Base-by-base conservation (phyloP, 2,329 filamentous ascomycete genomes). In the Fusarium sp. region DNA sequence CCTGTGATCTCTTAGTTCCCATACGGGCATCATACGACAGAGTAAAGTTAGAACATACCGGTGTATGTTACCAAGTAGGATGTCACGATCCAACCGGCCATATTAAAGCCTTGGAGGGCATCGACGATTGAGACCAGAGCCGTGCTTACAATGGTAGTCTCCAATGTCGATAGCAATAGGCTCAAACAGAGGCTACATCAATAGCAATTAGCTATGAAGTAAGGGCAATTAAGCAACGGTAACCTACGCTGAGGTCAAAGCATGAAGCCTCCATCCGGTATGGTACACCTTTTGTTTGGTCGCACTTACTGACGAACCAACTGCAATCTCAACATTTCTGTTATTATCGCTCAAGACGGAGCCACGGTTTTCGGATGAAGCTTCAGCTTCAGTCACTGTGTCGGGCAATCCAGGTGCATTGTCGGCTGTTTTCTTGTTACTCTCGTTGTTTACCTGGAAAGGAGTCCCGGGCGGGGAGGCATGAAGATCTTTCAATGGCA, bases 121-220 rank as follows among this genome's bases (percentile, higher is more conserved):
- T 82, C 80, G 6, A 79, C 82, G 39, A 87, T 86, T 28, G 84
- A 82, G 1, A 87, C 82, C 1, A 88, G 77, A 13, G 86, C 83
- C 1, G 86, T 87, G 77, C 83, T 85, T n/a, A 88, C 85, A 31
- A 87, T 87, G 8, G 85, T 86, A 13, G 82, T 85, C 65, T 88
- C 86, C 7, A 86, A 77, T 2, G 82, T 83, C 2, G 85, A 83
- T 6, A 88, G 79, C 42, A 87, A 39, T 2, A 73, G 30, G 30
- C 65, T 66, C 36, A 66, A 50, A 16, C 65, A 68, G 0, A 66
- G 51, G n/a, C 64, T 66, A 35, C 28, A 20, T 20, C 33, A 36
- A 36, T 22, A 15, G 11, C 10, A 18, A n/a, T 50, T 7, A 39
- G 44, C 45, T 12, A 4, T 16, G 10, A 28, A n/a, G 7, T 12